These are phyloP conservation scores for Lepiota subincarnata DNA, from an alignment of 768 basidiomycete genomes.

Conservation along the genomic window DNA sequence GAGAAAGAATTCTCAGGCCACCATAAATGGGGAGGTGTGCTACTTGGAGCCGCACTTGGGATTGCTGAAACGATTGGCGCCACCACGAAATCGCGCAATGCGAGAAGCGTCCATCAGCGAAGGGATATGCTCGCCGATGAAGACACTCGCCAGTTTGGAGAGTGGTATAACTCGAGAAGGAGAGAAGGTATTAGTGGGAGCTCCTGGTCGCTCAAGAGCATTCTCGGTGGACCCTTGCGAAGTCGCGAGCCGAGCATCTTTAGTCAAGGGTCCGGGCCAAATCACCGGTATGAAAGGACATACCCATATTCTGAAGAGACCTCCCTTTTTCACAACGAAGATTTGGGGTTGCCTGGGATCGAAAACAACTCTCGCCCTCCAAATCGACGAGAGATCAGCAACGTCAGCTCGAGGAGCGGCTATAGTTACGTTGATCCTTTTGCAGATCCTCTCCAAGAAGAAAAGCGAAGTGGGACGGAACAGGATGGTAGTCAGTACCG, in stretches of 20 bases:
- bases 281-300: conserved; percentile 41
- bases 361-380: conserved; percentile 21
- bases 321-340: conserved; percentile 32
- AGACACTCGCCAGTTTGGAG: conserved; percentile 53
- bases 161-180: conserved; percentile 30
- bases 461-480: conserved; percentile 16
- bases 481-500: conserved; percentile 10
- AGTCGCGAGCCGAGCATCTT: conserved; percentile 38
- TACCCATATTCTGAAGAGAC: conserved; percentile 49
- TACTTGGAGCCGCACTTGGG: conserved; percentile 19
- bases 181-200: conserved; percentile 43
- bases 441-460: conserved; percentile 36
- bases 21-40: conserved; percentile 13
- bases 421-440: conserved; percentile 46
- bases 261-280: conserved; percentile 22
- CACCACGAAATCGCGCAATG: conserved; percentile 21
- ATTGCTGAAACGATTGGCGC: conserved; percentile 32
- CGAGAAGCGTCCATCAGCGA: conserved; percentile 31
- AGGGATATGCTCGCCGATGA: conserved; percentile 79
- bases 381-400: conserved; percentile 31
- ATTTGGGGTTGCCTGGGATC: conserved; percentile 24
- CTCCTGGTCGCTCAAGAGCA: conserved; percentile 49
- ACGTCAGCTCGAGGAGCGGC: conserved; percentile 32
- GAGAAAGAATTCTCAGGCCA: conserved; percentile 8
- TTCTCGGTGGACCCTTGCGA: conserved; percentile 33